A percentile compares a stretch with the other conserved stretches of the same genome.
phyloP scores from a whole-genome alignment of 148 eudicot genomes.

The Vaccinium corymbosum region DNA sequence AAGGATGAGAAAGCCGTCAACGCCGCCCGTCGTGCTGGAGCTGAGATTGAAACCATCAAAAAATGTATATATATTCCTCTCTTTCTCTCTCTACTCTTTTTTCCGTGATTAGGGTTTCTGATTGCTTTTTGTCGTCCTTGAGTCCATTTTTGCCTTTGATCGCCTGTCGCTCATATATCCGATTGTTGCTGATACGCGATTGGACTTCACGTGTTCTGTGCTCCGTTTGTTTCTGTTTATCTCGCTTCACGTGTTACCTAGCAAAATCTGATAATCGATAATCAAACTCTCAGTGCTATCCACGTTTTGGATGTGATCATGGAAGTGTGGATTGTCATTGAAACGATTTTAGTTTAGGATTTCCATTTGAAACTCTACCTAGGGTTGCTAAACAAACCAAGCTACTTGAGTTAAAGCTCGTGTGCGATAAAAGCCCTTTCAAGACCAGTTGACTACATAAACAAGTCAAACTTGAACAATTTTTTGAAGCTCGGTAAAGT shows the following conservation, averaged over 20 bases:
- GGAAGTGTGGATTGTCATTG: neutral
- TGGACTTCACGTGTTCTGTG: neutral
- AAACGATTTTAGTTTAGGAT: neutral
- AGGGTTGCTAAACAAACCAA: neutral
- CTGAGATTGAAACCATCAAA: slow-evolving; percentile 89
- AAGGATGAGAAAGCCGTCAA: slow-evolving; percentile 97
- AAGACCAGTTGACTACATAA: neutral
- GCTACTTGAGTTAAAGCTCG: neutral
- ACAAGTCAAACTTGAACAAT: neutral
- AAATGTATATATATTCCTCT: slow-evolving; percentile 42
- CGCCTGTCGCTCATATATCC: neutral
- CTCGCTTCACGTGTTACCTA: neutral
- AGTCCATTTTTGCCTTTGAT: neutral
- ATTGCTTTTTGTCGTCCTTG: neutral
- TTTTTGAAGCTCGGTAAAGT: neutral
- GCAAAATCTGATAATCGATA: neutral
- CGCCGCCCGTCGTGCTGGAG: slow-evolving; percentile 99
- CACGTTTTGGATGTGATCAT: neutral
- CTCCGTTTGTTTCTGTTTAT: neutral
- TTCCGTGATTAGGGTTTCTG: neutral
- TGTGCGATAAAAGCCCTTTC: neutral
- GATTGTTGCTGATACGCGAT: neutral
- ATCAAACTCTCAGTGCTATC: neutral
- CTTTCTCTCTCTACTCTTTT: neutral
- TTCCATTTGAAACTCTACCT: neutral